phyloP scores from a whole-genome alignment of 257 asterid species.

The Solanum habrochaites region DNA sequence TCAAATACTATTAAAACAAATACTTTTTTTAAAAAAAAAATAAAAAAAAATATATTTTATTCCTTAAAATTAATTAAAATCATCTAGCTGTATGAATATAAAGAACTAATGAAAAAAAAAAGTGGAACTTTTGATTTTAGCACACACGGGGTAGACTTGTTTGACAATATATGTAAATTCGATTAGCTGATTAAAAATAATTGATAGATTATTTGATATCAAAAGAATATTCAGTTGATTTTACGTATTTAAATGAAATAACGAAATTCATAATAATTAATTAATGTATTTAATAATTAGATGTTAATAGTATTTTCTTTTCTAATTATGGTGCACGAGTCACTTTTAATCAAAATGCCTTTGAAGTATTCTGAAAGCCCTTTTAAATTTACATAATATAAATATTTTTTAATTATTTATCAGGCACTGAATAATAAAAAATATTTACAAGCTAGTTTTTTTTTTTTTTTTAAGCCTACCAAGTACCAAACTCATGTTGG shows the following conservation, averaged over 20 bases:
- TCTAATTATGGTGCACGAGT: too few species aligned
- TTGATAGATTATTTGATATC: neutral
- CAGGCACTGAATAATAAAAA: neutral
- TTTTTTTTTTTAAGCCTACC: neutral
- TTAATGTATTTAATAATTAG: too few species aligned
- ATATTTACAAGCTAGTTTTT: neutral
- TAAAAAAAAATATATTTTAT: neutral
- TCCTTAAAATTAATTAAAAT: neutral
- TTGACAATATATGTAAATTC: neutral
- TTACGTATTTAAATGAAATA: neutral
- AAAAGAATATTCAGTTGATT: neutral
- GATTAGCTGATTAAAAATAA: neutral
- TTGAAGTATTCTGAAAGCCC: too few species aligned
- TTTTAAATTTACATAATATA: too few species aligned
- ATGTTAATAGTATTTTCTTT: too few species aligned
- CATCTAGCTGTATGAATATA: neutral
- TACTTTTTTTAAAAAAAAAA: neutral
- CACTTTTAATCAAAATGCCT: too few species aligned
- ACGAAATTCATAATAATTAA: too few species aligned
- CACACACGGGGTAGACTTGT: neutral
- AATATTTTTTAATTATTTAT: too few species aligned
- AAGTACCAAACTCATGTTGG: neutral
- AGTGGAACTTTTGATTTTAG: neutral
- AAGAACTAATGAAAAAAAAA: neutral
- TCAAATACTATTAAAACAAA: neutral